These are phyloP conservation scores for Phascolomyces articulosus DNA, from an alignment of 371 early-diverging fungal genomes.

Conservation along the genomic window DNA sequence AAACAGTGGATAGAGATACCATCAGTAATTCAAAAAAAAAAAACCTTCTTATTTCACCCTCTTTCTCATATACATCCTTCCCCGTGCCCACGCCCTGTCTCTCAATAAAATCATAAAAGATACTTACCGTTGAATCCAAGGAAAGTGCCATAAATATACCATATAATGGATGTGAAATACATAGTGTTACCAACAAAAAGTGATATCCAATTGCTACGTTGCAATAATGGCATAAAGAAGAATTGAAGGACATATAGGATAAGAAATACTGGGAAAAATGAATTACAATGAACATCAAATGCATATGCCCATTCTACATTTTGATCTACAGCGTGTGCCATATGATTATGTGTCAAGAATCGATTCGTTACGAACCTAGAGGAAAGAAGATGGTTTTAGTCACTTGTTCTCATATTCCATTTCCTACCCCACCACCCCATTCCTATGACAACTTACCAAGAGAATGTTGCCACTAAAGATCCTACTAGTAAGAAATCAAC, in stretches of 20 bases:
- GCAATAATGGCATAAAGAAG: constrained; percentile 80
- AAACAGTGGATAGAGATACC: too few relatives aligned
- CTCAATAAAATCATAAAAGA: not conserved
- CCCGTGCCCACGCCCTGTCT: not conserved
- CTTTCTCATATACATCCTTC: not conserved
- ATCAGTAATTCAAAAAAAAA: too few relatives aligned
- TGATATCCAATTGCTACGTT: constrained; percentile 75
- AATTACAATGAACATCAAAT: constrained; percentile 93
- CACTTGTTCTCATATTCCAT: not conserved
- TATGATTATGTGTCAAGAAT: constrained; percentile 74
- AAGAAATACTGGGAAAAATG: constrained; percentile 85
- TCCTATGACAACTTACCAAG: constrained; percentile 67
- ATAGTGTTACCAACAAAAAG: constrained; percentile 84
- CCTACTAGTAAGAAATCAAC: constrained; percentile 79
- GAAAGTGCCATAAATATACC: constrained; percentile 86
- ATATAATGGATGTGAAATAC: constrained; percentile 73
- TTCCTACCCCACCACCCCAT: not conserved
- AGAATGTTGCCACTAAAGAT: constrained; percentile 62
- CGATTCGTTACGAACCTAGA: constrained; percentile 76
- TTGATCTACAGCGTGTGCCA: constrained; percentile 81
- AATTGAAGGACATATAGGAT: constrained; percentile 88
- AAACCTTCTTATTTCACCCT: too few relatives aligned
- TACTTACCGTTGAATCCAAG: constrained; percentile 82
- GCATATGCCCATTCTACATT: constrained; percentile 93
- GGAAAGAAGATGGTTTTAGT: too few relatives aligned